phyloP scores from a whole-genome alignment of 805 yeast genomes.

The Clavispora phyllophila region DNA sequence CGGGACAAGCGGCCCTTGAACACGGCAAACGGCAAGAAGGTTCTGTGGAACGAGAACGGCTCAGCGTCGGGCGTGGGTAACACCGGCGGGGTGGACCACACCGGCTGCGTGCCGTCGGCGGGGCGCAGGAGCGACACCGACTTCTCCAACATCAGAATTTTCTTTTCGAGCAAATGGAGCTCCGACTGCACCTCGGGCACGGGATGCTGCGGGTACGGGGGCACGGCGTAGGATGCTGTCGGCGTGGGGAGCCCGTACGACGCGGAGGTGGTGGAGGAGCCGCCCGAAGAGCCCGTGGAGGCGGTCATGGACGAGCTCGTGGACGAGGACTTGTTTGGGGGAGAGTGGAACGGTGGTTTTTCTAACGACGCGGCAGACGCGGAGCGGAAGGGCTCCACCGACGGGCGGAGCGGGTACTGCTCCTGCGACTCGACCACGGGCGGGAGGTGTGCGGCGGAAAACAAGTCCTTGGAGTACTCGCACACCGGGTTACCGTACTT shows the following conservation, averaged over 20 bases:
- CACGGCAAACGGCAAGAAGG: slow-evolving; percentile 16
- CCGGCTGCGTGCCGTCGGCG: not conserved
- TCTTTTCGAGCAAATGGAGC: slow-evolving; percentile 16
- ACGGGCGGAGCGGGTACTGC: not conserved
- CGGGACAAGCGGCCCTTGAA: slow-evolving; percentile 7
- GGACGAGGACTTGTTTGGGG: too few relatives aligned
- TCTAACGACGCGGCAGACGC: too few relatives aligned
- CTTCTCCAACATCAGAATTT: slow-evolving; percentile 16
- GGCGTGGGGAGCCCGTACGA: too few relatives aligned
- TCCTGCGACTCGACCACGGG: slow-evolving; percentile 1
- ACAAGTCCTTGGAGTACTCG: slow-evolving; percentile 12
- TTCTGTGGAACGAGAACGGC: slow-evolving; percentile 31
- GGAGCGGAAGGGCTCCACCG: not conserved
- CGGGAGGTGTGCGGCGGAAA: not conserved
- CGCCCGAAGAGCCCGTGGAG: not conserved
- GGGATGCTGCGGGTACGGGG: not conserved
- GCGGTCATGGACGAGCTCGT: too few relatives aligned
- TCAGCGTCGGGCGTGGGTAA: slow-evolving; percentile 18
- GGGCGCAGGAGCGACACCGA: slow-evolving; percentile 5
- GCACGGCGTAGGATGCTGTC: too few relatives aligned
- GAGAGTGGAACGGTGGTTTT: too few relatives aligned
- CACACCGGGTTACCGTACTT: slow-evolving; percentile 29
- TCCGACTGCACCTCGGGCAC: slow-evolving; percentile 12
- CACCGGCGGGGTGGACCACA: slow-evolving; percentile 3
- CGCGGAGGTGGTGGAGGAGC: not conserved